Base-by-base conservation (phyloP, 495 filamentous ascomycete species). In the Physcia stellaris region DNA sequence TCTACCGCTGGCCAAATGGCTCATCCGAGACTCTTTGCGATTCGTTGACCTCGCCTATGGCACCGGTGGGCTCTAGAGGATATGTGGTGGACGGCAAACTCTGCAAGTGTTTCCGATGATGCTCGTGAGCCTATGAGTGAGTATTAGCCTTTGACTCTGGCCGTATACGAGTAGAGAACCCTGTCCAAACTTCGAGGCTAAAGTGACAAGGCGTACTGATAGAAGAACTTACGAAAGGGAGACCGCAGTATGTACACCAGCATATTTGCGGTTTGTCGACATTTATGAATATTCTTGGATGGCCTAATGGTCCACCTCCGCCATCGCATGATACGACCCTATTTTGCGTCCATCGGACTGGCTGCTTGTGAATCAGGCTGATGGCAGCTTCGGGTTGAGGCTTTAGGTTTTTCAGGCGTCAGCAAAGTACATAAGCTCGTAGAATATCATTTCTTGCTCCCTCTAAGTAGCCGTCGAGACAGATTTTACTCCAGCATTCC, bases 241-340 rank as follows among this genome's bases (percentile, higher is more conserved):
- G 53, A n/a, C 90, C 90, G 56, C 90, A 98, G 64, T 98, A 98
- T 42, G 67, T 76, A 67, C 90, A 98, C 53, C 68, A 68, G 53
- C 69, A 73, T 54, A 98, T 94, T 65, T 94, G 75, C 41, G 90
- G 80, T 71, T 95, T 95, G 64, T 98, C 90, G 47, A 83, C 78
- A 61, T 98, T 98, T 71, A 98, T 98, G 59, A 81, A 98, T 59
- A 98, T 80, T 54, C 71, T 71, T 27, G 90, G 90, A 61, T 98
- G 90, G 19, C 90, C 90, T 24, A 83, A 64, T 36, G 88, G 80
- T 15, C 90, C 92, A 43, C 90, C 90, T 38, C 92, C 90, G 39
- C 90, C 90, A 54, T 96, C 86, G 55, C 90, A 98, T 39, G 73
- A 76, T 32, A 92, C 88, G 24, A 83, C 56, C 35, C 74, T 66